Base-by-base conservation (phyloP, 2,329 filamentous ascomycete genomes). In the Neodidymelliopsis sp. region DNA sequence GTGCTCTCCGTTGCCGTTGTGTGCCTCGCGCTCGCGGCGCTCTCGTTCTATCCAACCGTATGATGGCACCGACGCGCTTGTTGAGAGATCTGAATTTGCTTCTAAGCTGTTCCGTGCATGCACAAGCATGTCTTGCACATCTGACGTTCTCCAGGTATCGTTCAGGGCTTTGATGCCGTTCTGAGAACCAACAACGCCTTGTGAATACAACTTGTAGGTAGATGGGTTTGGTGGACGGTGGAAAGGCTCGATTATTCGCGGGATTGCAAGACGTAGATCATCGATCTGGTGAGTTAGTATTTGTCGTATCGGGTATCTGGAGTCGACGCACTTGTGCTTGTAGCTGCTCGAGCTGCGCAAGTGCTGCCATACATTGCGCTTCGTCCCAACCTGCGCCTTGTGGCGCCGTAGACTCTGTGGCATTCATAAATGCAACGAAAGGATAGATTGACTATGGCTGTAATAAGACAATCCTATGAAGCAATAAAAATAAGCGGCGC, bases 281-380 rank as follows among this genome's bases (percentile, higher is more conserved):
- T 78, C 70, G 16, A 80, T 62, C 76, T 79, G 40, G 1, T 9
- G 16, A 20, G 22, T 61, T 34, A 63, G 54, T 34, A 24, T 28
- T 2, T n/a, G 4, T 43, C 10, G 12, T 13, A 15, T 28, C 6
- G 11, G 18, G 13, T 12, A 18, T 15, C 11, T 8, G 10, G 23
- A 6, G n/a, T 1, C 15, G 11, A 36, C 50, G 18, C 53, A 76
- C 77, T 63, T 78, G 72, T 30, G 71, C 65, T 54, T 78, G 74
- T 4, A 80, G 65, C 29, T 66, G 60, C 55, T 77, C 75, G 15
- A 80, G 66, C 34, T 74, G 71, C 24, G 74, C 74, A 29, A 80
- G 74, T 2, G 75, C 75, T 47, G 69, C 66, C 58, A 67, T 69
- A 53, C 70, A 73, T 48, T 72, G 69, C 35, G 64, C 63, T 60